A percentile compares a stretch with the other conserved stretches of the same genome.
phyloP scores from a whole-genome alignment of 768 basidiomycete species.

The Nevesoporus exiguus region DNA sequence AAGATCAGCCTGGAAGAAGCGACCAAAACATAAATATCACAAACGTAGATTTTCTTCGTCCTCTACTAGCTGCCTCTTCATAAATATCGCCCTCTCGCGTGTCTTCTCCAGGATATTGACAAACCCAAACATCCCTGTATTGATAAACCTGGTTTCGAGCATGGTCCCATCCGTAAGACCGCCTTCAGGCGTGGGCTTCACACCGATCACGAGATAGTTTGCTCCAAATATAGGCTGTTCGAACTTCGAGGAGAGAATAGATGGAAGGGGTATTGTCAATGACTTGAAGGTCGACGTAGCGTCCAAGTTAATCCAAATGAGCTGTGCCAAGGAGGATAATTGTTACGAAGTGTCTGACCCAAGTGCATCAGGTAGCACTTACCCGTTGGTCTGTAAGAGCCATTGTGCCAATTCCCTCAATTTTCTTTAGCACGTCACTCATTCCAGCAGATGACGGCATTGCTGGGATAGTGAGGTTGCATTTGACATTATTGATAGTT shows the following conservation, averaged over 20 bases:
- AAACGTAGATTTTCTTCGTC: constrained; percentile 32
- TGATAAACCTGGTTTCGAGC: constrained; percentile 64
- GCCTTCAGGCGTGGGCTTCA: constrained; percentile 66
- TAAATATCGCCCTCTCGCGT: constrained; percentile 69
- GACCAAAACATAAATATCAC: constrained; percentile 12
- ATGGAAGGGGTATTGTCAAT: constrained; percentile 53
- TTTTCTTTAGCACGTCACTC: constrained; percentile 51
- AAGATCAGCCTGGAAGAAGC: neutral
- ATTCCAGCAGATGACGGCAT: constrained; percentile 46
- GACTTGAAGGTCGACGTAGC: constrained; percentile 38
- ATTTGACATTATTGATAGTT: constrained; percentile 56
- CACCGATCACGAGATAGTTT: constrained; percentile 64
- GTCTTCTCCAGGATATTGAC: constrained; percentile 72
- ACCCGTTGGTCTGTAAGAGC: constrained; percentile 76
- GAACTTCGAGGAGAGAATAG: constrained; percentile 66
- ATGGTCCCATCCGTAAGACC: constrained; percentile 61
- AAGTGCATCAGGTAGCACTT: constrained; percentile 22
- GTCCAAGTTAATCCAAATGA: constrained; percentile 54
- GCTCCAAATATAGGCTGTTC: constrained; percentile 71
- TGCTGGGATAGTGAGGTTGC: constrained; percentile 57
- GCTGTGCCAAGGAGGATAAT: constrained; percentile 36
- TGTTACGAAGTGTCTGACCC: constrained; percentile 1
- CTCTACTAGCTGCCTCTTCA: constrained; percentile 54
- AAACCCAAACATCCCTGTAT: constrained; percentile 71
- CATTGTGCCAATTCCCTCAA: constrained; percentile 56